These are phyloP conservation scores for Diplogelasinospora grovesii DNA, from an alignment of 495 filamentous ascomycete genomes.

Conservation along the genomic window DNA sequence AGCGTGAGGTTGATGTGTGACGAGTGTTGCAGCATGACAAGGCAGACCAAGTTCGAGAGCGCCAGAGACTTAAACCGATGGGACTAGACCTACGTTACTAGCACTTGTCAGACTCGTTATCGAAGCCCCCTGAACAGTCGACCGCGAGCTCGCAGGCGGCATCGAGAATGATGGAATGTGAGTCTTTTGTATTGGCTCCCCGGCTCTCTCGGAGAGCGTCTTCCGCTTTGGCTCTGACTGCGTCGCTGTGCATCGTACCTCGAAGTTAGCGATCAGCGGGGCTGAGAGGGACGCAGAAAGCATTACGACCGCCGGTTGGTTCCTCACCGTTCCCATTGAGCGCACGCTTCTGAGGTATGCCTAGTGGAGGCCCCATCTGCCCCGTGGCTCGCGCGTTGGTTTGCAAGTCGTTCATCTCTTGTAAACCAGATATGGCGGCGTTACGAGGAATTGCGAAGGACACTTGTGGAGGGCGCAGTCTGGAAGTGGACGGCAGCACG, in stretches of 20 bases:
- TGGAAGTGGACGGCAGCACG: slow-evolving; percentile 7
- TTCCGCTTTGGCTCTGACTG: slow-evolving; percentile 52
- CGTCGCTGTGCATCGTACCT: slow-evolving; percentile 20
- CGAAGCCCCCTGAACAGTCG: slow-evolving; percentile 15
- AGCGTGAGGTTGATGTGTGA: not conserved
- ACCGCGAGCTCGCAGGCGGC: not conserved
- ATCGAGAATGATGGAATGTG: slow-evolving; percentile 11
- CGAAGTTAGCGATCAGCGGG: slow-evolving; percentile 12
- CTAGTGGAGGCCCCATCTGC: slow-evolving; percentile 38
- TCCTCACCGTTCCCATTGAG: slow-evolving; percentile 26
- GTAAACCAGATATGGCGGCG: slow-evolving; percentile 16
- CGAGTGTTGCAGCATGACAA: not conserved
- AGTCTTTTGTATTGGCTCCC: slow-evolving; percentile 33
- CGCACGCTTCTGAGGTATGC: slow-evolving; percentile 35
- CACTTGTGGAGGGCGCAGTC: slow-evolving; percentile 14
- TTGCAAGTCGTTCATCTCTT: slow-evolving; percentile 51
- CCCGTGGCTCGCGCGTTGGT: slow-evolving; percentile 59
- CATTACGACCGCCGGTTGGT: too few relatives aligned
- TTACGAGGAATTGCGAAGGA: slow-evolving; percentile 8
- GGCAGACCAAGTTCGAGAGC: too few relatives aligned
- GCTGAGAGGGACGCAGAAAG: not conserved
- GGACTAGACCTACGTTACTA: slow-evolving; percentile 11
- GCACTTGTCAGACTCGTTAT: slow-evolving; percentile 12
- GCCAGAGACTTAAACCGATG: not conserved
- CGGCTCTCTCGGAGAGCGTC: slow-evolving; percentile 51